Conservation (phyloP, 768 basidiomycete genomes). For the Sporobolomyces phaffii region DNA sequence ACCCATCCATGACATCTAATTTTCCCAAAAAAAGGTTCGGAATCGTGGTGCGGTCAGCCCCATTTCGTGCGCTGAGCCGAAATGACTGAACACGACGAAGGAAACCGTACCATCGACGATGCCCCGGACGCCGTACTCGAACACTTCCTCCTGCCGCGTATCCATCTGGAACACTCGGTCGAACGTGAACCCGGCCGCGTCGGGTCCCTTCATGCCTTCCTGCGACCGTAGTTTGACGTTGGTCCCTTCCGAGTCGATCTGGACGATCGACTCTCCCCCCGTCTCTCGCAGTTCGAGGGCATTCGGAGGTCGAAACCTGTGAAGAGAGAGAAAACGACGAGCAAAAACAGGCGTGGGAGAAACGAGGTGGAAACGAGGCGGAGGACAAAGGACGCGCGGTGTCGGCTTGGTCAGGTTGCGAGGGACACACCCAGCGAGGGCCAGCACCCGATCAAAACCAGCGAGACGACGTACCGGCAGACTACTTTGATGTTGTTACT, state of each 20-base stretch:
- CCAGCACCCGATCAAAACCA: too few relatives aligned
- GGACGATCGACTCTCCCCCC: slow-evolving; percentile 79
- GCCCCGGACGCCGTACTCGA: slow-evolving; percentile 96
- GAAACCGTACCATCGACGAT: slow-evolving; percentile 97
- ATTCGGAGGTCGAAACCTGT: slow-evolving; percentile 91
- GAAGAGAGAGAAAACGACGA: too few relatives aligned
- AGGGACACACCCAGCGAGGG: not conserved
- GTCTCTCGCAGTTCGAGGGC: slow-evolving; percentile 73
- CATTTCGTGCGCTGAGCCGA: too few relatives aligned
- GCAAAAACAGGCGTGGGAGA: too few relatives aligned
- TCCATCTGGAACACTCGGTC: slow-evolving; percentile 92
- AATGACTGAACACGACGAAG: not conserved
- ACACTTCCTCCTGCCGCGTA: slow-evolving; percentile 86
- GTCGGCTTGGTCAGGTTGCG: too few relatives aligned
- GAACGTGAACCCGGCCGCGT: slow-evolving; percentile 96
- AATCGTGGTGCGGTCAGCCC: too few relatives aligned
- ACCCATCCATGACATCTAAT: slow-evolving; percentile 92
- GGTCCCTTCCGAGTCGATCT: slow-evolving; percentile 77
- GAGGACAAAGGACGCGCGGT: not conserved
- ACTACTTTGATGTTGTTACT: slow-evolving; percentile 92
- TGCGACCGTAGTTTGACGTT: slow-evolving; percentile 73
- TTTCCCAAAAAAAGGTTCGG: too few relatives aligned
- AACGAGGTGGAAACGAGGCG: not conserved
- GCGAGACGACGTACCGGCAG: slow-evolving; percentile 74
- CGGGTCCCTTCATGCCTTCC: slow-evolving; percentile 63